Percentiles rank a stretch among this genome's conserved stretches.
These are phyloP conservation scores for Beauveria bassiana DNA, from an alignment of 2,329 filamentous ascomycete genomes.

Conservation along the genomic window DNA sequence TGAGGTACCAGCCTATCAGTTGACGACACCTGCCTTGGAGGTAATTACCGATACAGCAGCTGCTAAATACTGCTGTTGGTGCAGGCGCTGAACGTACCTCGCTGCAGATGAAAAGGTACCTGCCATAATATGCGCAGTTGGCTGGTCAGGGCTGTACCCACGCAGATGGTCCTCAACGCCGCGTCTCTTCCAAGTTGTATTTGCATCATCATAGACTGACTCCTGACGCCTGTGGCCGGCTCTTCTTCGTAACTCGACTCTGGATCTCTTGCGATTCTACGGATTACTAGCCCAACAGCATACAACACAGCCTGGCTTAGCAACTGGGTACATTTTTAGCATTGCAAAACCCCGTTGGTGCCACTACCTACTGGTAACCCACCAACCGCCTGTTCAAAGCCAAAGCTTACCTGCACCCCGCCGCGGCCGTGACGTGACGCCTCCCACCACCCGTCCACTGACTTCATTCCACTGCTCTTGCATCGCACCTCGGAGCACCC, in stretches of 20 bases:
- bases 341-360: not conserved
- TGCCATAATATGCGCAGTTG: too few relatives aligned
- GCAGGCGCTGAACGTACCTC: too few relatives aligned
- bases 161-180: not conserved
- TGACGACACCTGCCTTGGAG: too few relatives aligned
- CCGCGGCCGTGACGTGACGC: slow-evolving; percentile 11
- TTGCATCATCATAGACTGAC: slow-evolving; percentile 6
- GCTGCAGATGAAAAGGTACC: too few relatives aligned
- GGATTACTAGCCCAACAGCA: too few relatives aligned
- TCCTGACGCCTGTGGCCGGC: not conserved
- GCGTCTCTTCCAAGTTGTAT: not conserved
- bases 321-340: not conserved
- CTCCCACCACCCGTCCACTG: not conserved
- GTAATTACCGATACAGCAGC: too few relatives aligned
- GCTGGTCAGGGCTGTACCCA: not conserved
- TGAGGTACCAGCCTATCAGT: too few relatives aligned
- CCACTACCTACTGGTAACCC: not conserved
- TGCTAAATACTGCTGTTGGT: too few relatives aligned
- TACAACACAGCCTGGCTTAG: not conserved
- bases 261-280: too few relatives aligned
- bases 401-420: slow-evolving; percentile 5
- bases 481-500: slow-evolving; percentile 7
- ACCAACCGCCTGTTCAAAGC: not conserved
- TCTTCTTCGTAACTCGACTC: too few relatives aligned
- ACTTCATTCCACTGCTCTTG: slow-evolving; percentile 5